These are phyloP conservation scores for Phytophthora fragariae DNA, from an alignment of 352 stramenopile species.

Conservation along the genomic window DNA sequence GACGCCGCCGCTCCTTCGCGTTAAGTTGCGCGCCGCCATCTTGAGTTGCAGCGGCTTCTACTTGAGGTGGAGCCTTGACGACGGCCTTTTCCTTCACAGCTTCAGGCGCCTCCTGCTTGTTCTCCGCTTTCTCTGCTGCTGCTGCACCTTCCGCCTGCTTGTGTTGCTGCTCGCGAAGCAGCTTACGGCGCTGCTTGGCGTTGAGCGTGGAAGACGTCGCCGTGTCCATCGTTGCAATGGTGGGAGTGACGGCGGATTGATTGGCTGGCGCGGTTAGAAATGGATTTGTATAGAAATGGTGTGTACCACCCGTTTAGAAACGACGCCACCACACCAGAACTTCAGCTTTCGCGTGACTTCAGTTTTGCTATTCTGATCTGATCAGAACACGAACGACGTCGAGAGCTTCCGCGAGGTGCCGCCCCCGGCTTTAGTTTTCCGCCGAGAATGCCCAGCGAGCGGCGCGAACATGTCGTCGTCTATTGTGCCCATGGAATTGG, in stretches of 20 bases:
- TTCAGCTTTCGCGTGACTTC: not conserved
- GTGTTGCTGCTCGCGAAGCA: constrained; percentile 66
- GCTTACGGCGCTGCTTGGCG: constrained; percentile 83
- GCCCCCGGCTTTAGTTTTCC: constrained; percentile 33
- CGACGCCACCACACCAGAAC: no score
- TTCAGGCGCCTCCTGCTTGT: not conserved
- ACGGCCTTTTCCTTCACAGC: constrained; percentile 6
- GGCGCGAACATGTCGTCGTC: constrained; percentile 25
- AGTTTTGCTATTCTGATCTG: constrained; percentile 3
- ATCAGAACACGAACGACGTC: constrained; percentile 55
- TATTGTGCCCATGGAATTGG: constrained; percentile 34
- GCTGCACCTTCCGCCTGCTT: not conserved
- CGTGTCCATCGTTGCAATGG: constrained; percentile 13
- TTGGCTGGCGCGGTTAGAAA: not conserved
- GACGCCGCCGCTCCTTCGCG: constrained; percentile 41
- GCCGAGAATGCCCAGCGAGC: constrained; percentile 17
- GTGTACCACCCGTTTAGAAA: no score
- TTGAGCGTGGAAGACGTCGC: constrained; percentile 49
- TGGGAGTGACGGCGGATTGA: not conserved
- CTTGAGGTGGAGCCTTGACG: not conserved
- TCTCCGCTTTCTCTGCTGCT: not conserved
- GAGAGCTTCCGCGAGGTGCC: constrained; percentile 41
- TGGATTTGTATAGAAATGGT: no score
- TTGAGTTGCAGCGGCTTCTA: not conserved
- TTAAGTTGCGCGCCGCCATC: constrained; percentile 12